Percentiles rank a stretch among this genome's conserved stretches.
These are phyloP conservation scores for Cladobotryum protrusum DNA, from an alignment of 2,329 filamentous ascomycete species.

Conservation along the genomic window DNA sequence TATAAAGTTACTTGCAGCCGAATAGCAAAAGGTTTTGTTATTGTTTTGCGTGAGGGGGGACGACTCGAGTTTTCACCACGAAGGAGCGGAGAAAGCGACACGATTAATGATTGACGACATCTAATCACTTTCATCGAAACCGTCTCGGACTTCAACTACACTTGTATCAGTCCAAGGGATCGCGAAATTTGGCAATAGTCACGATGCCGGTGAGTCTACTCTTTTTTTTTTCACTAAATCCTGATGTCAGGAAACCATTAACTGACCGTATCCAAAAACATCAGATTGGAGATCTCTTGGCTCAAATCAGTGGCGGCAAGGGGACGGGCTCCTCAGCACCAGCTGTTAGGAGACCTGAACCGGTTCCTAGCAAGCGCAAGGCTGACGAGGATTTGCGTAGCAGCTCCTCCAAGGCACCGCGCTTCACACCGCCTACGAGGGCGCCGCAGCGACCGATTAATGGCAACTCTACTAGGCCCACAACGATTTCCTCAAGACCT, in stretches of 20 bases:
- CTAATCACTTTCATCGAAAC: not conserved
- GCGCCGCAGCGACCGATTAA: conserved; percentile 18
- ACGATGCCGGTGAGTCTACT: conserved; percentile 27
- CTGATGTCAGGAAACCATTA: not conserved
- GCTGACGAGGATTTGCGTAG: conserved; percentile 44
- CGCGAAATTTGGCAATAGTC: conserved; percentile 4
- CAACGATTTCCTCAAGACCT: conserved; percentile 6
- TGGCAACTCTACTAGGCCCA: conserved; percentile 11
- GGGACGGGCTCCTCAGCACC: conserved; percentile 30
- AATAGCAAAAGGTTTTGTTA: not conserved
- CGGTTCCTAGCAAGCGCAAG: conserved; percentile 47
- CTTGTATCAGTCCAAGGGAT: not conserved
- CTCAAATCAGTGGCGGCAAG: conserved; percentile 54
- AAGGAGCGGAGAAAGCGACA: not conserved
- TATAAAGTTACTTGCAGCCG: not conserved
- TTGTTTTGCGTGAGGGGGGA: not conserved
- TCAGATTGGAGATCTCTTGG: conserved; percentile 34
- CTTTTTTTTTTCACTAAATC: not conserved
- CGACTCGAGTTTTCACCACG: not conserved
- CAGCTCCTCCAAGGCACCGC: conserved; percentile 37
- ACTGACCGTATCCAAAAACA: not conserved
- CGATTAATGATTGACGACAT: not conserved
- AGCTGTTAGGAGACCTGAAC: conserved; percentile 20
- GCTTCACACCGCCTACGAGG: conserved; percentile 17
- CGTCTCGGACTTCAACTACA: not conserved